These are phyloP conservation scores for Lentinula guzmanii DNA, from an alignment of 768 basidiomycete species.

Conservation along the genomic window DNA sequence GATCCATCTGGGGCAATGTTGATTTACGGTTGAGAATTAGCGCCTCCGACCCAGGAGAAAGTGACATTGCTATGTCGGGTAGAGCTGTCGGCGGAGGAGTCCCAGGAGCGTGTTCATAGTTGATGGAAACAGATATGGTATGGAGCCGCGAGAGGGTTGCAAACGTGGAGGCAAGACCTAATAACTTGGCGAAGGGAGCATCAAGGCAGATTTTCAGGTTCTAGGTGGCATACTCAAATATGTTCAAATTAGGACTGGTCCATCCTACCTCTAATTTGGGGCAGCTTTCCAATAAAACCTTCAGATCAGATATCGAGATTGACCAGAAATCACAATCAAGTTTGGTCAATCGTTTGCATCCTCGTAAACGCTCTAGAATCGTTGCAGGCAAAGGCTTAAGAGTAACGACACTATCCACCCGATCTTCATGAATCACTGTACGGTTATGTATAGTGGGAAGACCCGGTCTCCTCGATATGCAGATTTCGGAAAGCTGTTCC, in stretches of 20 bases:
- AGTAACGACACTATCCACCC: constrained; percentile 21
- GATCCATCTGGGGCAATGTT: constrained; percentile 20
- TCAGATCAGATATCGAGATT: constrained; percentile 25
- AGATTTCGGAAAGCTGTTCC: constrained; percentile 16
- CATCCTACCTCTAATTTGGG: constrained; percentile 23
- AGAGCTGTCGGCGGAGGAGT: constrained; percentile 18
- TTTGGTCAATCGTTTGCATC: constrained; percentile 16
- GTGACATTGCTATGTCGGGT: background rate
- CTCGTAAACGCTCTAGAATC: constrained; percentile 21
- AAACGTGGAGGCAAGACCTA: constrained; percentile 24
- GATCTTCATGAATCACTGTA: constrained; percentile 14
- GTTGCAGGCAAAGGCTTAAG: constrained; percentile 24
- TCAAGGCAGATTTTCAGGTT: constrained; percentile 24
- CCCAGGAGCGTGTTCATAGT: constrained; percentile 23
- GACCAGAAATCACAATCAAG: constrained; percentile 36
- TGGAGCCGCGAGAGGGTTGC: constrained; percentile 22
- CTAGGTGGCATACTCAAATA: constrained; percentile 13
- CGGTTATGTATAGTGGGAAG: constrained; percentile 15
- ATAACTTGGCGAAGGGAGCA: constrained; percentile 28
- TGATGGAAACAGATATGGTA: constrained; percentile 23
- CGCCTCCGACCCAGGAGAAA: background rate
- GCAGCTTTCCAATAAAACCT: constrained; percentile 25
- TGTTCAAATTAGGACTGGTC: background rate
- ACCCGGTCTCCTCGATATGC: constrained; percentile 19
- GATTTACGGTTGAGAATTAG: constrained; percentile 18